phyloP scores from a whole-genome alignment of 1,284 basidiomycete genomes.

The Golubevia sp. region DNA sequence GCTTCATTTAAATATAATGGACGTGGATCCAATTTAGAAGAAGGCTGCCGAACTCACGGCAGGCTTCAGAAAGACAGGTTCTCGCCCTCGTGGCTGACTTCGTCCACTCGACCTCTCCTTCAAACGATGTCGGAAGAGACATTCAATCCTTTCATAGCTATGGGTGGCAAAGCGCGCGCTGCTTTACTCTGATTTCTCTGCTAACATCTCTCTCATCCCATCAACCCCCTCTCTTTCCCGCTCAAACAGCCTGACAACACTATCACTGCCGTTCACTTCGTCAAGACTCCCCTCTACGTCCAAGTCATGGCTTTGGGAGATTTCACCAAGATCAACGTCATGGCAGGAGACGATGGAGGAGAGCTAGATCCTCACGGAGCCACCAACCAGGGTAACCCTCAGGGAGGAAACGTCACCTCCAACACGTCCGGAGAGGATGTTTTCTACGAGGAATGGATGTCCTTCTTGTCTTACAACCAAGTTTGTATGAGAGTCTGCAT shows the following conservation, averaged over 20 bases:
- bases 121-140: too few relatives aligned
- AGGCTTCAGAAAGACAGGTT: too few relatives aligned
- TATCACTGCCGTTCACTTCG: not conserved
- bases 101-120: too few relatives aligned
- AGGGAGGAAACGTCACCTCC: conserved; percentile 58
- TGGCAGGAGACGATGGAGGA: conserved; percentile 1
- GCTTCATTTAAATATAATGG: too few relatives aligned
- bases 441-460: conserved; percentile 62
- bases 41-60: too few relatives aligned
- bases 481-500: conserved; percentile 60
- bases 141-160: not conserved
- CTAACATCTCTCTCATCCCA: not conserved
- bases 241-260: not conserved
- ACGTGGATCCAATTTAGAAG: too few relatives aligned
- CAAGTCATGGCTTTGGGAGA: conserved; percentile 1
- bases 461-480: conserved; percentile 52
- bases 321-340: conserved; percentile 4
- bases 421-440: conserved; percentile 52
- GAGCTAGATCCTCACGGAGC: conserved; percentile 59
- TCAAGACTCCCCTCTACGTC: conserved; percentile 4
- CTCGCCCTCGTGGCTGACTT: too few relatives aligned
- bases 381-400: conserved; percentile 53
- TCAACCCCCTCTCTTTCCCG: not conserved
- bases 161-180: too few relatives aligned
- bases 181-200: not conserved